Evolutionary conservation across 2,329 filamentous ascomycete species (phyloP), one percentile per base, ranked within the genome.

Genomic region (Diaporthe sp.): DNA sequence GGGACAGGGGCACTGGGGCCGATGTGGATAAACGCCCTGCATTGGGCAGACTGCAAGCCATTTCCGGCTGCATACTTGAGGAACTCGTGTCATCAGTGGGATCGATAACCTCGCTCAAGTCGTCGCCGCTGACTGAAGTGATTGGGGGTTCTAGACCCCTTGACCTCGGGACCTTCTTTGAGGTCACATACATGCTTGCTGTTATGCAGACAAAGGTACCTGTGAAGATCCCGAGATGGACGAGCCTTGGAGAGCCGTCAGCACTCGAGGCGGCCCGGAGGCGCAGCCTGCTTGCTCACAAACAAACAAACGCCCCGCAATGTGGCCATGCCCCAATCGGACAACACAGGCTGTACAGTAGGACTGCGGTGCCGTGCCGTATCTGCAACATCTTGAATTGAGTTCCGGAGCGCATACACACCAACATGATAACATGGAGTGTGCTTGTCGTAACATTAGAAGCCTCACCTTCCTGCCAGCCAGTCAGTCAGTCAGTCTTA

Each of bases 41-140:
- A 39, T 65, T 55, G 71, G 74, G 71, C 74, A 31, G 39, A 49
- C 53, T 74, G 74, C 74, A 71, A 73, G 71, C 74, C 74, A 73
- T 76, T 63, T 63, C 47, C 37, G 31, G 25, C 71, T 73, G 74
- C 70, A 67, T 53, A n/a, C 25, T 39, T 10, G 60, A 73, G 37
- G 51, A 47, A 22, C 49, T 25, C 25, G 9, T 67, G 20, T 25
- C 63, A 68, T 65, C 2, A 53, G 13, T 53, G 49, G 49, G 65
- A 70, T 55, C 28, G 47, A 53, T 51, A 68, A 28, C 63, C 28
- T 67, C 61, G 61, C 28, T 25, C 44, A 51, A 12, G 44, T 51
- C 44, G 9, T 15, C 31, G 15, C 44, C 20, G 63, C 63, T 67
- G 63, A 51, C 63, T n/a, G 44, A 51, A 5, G 28, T 51, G 44